Evolutionary conservation across 129 eudicot species (phyloP).

Genomic region (Centrapalus pauciflorus): DNA sequence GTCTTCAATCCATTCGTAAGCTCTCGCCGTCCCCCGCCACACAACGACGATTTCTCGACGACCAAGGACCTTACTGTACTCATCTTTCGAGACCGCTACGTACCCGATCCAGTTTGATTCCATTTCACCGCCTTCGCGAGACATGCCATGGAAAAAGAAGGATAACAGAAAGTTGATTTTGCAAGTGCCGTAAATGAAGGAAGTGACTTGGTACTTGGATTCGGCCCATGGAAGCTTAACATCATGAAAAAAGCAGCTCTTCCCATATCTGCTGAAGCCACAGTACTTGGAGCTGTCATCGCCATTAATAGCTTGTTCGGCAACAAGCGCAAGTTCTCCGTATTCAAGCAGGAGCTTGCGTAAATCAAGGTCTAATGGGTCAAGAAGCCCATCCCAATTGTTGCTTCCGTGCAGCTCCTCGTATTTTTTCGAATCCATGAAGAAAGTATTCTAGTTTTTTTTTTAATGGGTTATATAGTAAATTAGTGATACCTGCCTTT

Average conservation of each 20-base stretch:
- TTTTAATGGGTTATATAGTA: neutral
- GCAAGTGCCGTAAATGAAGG: conserved; percentile 28
- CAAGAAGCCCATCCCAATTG: conserved; percentile 60
- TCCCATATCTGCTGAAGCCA: conserved; percentile 34
- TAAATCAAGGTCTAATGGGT: conserved; percentile 48
- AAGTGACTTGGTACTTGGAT: conserved; percentile 31
- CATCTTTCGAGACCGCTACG: conserved; percentile 48
- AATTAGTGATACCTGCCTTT: too few relatives aligned
- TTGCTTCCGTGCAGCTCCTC: conserved; percentile 32
- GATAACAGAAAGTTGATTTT: neutral
- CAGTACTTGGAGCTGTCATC: conserved; percentile 43
- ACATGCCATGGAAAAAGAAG: conserved; percentile 12
- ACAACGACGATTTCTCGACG: conserved; percentile 50
- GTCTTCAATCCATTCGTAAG: conserved; percentile 39
- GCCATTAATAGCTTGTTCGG: conserved; percentile 49
- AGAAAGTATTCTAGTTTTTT: too few relatives aligned
- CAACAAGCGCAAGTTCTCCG: conserved; percentile 67
- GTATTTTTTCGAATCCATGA: conserved; percentile 18
- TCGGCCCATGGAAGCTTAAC: conserved; percentile 26
- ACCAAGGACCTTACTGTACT: conserved; percentile 33
- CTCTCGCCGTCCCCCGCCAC: conserved; percentile 44
- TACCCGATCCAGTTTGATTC: conserved; percentile 59
- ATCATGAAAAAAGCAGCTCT: conserved; percentile 21
- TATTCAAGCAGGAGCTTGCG: conserved; percentile 47
- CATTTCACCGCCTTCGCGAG: conserved; percentile 17